A percentile compares a stretch with the other conserved stretches of the same genome.
These are phyloP conservation scores for Clavispora phyllophila DNA, from an alignment of 805 yeast species.

Conservation along the genomic window DNA sequence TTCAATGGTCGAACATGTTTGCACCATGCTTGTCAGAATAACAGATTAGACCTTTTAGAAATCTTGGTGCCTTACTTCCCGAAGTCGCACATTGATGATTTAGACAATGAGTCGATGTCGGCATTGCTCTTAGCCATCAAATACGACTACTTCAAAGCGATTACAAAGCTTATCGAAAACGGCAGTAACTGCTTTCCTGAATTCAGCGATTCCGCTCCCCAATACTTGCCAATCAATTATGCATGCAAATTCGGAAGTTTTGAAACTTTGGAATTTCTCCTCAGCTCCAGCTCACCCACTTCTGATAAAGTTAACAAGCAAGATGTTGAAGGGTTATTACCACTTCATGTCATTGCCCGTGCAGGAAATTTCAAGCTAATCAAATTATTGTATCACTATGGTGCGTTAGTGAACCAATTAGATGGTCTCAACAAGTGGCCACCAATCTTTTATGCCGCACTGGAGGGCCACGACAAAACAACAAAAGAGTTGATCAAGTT, in stretches of 20 bases:
- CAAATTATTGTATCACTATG: slow-evolving; percentile 61
- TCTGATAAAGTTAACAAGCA: slow-evolving; percentile 40
- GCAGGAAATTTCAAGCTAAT: slow-evolving; percentile 72
- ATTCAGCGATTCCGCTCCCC: slow-evolving; percentile 48
- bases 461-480: slow-evolving; percentile 72
- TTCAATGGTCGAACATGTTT: slow-evolving; percentile 74
- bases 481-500: slow-evolving; percentile 64
- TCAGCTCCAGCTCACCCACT: slow-evolving; percentile 34
- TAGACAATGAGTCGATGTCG: slow-evolving; percentile 74
- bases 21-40: slow-evolving; percentile 74
- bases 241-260: slow-evolving; percentile 85
- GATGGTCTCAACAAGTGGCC: slow-evolving; percentile 93
- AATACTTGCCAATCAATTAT: slow-evolving; percentile 71
- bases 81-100: slow-evolving; percentile 37
- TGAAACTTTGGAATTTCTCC: slow-evolving; percentile 59
- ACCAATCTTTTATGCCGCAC: slow-evolving; percentile 85
- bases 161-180: slow-evolving; percentile 26
- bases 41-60: slow-evolving; percentile 40
- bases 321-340: slow-evolving; percentile 85
- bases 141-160: slow-evolving; percentile 49
- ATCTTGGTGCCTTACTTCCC: slow-evolving; percentile 37
- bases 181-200: slow-evolving; percentile 39
- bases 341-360: slow-evolving; percentile 84
- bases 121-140: slow-evolving; percentile 79
- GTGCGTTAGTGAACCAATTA: slow-evolving; percentile 66